These are phyloP conservation scores for Aspergillus ostianus DNA, from an alignment of 495 filamentous ascomycete species.

Conservation along the genomic window DNA sequence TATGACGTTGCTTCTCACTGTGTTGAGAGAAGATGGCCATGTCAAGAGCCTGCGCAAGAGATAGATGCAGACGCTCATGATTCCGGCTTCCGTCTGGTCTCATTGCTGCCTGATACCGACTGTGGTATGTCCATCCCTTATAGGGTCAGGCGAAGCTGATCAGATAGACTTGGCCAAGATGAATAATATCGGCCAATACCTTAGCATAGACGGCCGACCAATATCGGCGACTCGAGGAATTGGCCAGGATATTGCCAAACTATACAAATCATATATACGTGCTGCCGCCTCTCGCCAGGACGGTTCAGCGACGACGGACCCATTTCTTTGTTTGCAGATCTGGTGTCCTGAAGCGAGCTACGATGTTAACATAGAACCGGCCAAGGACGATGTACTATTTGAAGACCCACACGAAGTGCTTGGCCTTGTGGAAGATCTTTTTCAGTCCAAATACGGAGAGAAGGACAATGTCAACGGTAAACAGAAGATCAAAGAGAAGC, in stretches of 20 bases:
- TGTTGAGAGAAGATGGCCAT: constrained; percentile 33
- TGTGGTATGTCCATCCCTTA: background rate
- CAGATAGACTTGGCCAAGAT: constrained; percentile 50
- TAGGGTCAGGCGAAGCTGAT: constrained; percentile 13
- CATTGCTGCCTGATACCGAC: constrained; percentile 50
- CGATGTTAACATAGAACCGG: constrained; percentile 85
- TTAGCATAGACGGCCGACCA: constrained; percentile 79
- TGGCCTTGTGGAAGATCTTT: constrained; percentile 51
- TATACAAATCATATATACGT: constrained; percentile 59
- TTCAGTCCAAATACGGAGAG: constrained; percentile 55
- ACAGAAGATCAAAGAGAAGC: constrained; percentile 8
- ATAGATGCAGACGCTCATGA: constrained; percentile 18
- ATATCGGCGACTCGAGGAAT: constrained; percentile 62
- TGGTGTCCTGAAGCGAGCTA: constrained; percentile 69
- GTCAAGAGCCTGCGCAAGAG: constrained; percentile 5
- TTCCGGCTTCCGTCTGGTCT: constrained; percentile 58
- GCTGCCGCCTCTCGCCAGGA: constrained; percentile 28
- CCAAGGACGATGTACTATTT: constrained; percentile 88
- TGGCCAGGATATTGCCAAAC: constrained; percentile 60
- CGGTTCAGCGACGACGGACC: constrained; percentile 41
- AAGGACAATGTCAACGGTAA: constrained; percentile 10
- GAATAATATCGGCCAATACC: constrained; percentile 56
- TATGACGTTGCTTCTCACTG: constrained; percentile 60
- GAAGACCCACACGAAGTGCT: constrained; percentile 55
- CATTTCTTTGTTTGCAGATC: constrained; percentile 75